These are phyloP conservation scores for Leucogyrophana mollusca DNA, from an alignment of 768 basidiomycete species.

Conservation along the genomic window DNA sequence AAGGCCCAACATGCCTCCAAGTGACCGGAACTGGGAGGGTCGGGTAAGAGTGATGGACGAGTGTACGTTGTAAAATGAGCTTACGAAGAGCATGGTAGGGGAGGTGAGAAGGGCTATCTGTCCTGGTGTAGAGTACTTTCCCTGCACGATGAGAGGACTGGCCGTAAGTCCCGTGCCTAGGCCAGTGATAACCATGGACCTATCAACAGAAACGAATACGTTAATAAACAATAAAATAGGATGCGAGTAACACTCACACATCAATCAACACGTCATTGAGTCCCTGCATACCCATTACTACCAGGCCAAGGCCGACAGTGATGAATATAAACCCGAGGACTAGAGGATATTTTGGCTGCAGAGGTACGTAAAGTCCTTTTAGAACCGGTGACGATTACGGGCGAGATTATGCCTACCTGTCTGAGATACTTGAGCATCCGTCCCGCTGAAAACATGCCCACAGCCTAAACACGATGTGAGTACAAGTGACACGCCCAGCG, in stretches of 20 bases:
- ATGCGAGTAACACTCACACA: slow-evolving; percentile 24
- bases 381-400: neutral
- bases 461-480: slow-evolving; percentile 30
- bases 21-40: slow-evolving; percentile 36
- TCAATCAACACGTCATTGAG: slow-evolving; percentile 35
- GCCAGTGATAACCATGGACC: slow-evolving; percentile 46
- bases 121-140: slow-evolving; percentile 41
- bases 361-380: neutral
- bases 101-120: slow-evolving; percentile 41
- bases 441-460: slow-evolving; percentile 34
- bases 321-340: slow-evolving; percentile 36
- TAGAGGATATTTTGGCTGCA: slow-evolving; percentile 41
- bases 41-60: no score
- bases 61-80: slow-evolving; percentile 14
- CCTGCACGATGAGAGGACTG: slow-evolving; percentile 41
- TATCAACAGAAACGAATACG: slow-evolving; percentile 7
- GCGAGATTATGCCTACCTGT: slow-evolving; percentile 28
- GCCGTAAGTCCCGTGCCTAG: slow-evolving; percentile 41
- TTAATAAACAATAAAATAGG: neutral
- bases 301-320: slow-evolving; percentile 40
- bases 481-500: neutral
- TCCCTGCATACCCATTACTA: slow-evolving; percentile 39
- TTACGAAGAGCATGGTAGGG: slow-evolving; percentile 43
- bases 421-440: slow-evolving; percentile 31
- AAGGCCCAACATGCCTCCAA: slow-evolving; percentile 53